Percentiles rank a stretch among this genome's conserved stretches.
These are phyloP conservation scores for Raffaelea ambrosiae DNA, from an alignment of 2,329 filamentous ascomycete genomes.

Conservation along the genomic window DNA sequence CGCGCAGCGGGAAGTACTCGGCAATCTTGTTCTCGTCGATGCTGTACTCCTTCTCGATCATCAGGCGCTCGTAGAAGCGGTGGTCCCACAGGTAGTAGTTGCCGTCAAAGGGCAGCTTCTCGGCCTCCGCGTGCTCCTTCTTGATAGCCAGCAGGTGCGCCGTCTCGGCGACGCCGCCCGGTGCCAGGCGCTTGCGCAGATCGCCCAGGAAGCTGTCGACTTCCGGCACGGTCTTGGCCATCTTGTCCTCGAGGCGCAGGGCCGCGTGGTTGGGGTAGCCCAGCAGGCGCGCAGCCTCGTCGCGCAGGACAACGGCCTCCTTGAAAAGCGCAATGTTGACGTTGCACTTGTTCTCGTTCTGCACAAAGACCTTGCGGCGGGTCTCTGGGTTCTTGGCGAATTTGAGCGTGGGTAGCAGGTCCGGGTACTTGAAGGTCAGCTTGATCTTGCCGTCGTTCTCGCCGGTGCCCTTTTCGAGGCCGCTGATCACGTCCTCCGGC, in stretches of 20 bases:
- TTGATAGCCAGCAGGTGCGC: slow-evolving; percentile 65
- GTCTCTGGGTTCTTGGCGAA: slow-evolving; percentile 64
- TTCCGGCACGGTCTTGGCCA: slow-evolving; percentile 68
- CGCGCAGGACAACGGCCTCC: slow-evolving; percentile 65
- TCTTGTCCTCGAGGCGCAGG: slow-evolving; percentile 72
- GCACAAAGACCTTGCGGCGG: slow-evolving; percentile 60
- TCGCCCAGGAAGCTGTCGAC: slow-evolving; percentile 68
- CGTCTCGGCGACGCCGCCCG: slow-evolving; percentile 64
- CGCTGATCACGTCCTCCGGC: slow-evolving; percentile 57
- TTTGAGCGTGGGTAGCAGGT: slow-evolving; percentile 70
- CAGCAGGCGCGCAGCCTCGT: slow-evolving; percentile 68
- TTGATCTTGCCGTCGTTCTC: slow-evolving; percentile 65
- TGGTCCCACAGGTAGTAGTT: slow-evolving; percentile 80
- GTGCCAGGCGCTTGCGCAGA: slow-evolving; percentile 55
- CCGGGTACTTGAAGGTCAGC: slow-evolving; percentile 76
- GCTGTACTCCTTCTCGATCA: slow-evolving; percentile 72
- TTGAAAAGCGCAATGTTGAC: slow-evolving; percentile 65
- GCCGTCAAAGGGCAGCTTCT: slow-evolving; percentile 51
- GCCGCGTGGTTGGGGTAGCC: slow-evolving; percentile 71
- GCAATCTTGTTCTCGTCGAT: slow-evolving; percentile 74
- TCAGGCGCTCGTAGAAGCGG: slow-evolving; percentile 69
- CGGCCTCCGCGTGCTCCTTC: slow-evolving; percentile 56
- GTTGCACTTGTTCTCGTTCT: slow-evolving; percentile 75
- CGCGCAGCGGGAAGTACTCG: slow-evolving; percentile 73
- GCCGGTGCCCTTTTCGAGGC: slow-evolving; percentile 61